Conservation (phyloP, 495 filamentous ascomycete species). For the Lophiostoma macrostomum region DNA sequence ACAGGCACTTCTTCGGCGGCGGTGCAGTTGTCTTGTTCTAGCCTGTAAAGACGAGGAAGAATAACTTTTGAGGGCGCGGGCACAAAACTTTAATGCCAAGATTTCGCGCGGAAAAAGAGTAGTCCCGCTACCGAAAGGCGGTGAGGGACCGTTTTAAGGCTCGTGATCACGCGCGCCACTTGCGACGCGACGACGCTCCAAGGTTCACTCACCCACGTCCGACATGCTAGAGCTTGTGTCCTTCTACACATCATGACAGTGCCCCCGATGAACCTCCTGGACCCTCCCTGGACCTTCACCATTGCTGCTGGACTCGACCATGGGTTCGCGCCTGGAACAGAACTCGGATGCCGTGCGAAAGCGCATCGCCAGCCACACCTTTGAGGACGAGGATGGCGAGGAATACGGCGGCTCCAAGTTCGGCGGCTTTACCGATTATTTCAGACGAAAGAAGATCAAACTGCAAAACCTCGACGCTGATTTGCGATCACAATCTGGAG, state of each 20-base stretch:
- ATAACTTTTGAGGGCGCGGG: constrained; percentile 2
- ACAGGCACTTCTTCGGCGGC: too few relatives aligned
- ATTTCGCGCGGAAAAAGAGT: constrained; percentile 18
- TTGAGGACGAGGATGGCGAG: constrained; percentile 73
- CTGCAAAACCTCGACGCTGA: constrained; percentile 89
- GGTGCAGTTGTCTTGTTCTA: too few relatives aligned
- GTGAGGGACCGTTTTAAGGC: too few relatives aligned
- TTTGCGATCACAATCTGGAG: constrained; percentile 61
- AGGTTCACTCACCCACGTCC: constrained; percentile 2
- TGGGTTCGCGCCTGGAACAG: constrained; percentile 76
- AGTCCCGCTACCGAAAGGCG: too few relatives aligned
- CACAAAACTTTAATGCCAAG: constrained; percentile 20
- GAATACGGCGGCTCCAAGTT: constrained; percentile 87
- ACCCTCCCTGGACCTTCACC: background rate
- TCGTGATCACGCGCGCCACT: background rate
- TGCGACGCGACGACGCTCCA: constrained; percentile 8
- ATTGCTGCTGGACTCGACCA: constrained; percentile 37
- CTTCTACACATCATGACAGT: constrained; percentile 18
- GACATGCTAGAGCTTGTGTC: constrained; percentile 22
- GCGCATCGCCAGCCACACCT: constrained; percentile 71
- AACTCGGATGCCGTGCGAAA: constrained; percentile 78
- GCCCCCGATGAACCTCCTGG: constrained; percentile 7
- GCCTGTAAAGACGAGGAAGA: too few relatives aligned
- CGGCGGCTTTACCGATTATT: constrained; percentile 86
- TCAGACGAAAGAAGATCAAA: constrained; percentile 91